Evolutionary conservation across 2,329 filamentous ascomycete species (phyloP).

Genomic region (Colletotrichum tofieldiae): DNA sequence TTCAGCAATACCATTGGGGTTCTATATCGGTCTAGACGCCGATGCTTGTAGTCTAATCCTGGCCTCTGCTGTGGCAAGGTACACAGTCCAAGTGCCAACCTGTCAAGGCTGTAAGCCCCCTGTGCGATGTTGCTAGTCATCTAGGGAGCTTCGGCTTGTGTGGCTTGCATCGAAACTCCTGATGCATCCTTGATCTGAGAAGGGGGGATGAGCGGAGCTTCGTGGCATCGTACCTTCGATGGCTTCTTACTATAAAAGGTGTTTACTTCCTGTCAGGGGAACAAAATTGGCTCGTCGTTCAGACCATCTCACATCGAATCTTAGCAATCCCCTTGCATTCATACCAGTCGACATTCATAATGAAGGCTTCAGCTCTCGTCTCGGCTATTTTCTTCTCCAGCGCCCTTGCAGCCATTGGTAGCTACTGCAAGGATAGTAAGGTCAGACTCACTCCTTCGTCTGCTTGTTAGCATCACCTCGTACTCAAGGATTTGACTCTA

Average conservation of each 20-base stretch:
- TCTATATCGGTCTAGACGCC: slow-evolving; percentile 4
- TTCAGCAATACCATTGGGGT: not conserved
- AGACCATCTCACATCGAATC: not conserved
- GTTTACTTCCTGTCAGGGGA: not conserved
- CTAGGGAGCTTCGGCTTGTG: not conserved
- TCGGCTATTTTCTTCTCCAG: slow-evolving; percentile 21
- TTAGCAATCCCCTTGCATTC: no score
- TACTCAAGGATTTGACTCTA: not conserved
- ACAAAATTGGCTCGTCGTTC: no score
- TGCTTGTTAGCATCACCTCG: not conserved
- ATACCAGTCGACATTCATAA: not conserved
- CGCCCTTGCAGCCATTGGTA: slow-evolving; percentile 27
- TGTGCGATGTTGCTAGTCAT: not conserved
- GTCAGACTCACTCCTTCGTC: not conserved
- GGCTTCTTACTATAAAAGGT: slow-evolving; percentile 11
- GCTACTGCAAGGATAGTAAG: slow-evolving; percentile 35
- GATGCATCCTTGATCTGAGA: not conserved
- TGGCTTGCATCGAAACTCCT: not conserved
- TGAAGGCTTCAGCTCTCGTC: slow-evolving; percentile 25
- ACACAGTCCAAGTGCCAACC: not conserved
- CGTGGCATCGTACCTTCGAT: not conserved
- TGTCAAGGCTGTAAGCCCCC: no score
- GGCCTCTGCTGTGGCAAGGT: not conserved
- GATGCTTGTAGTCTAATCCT: slow-evolving; percentile 2
- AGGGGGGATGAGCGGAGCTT: no score